Percentiles rank a stretch among this genome's conserved stretches.
These are phyloP conservation scores for Suhomyces bolitotheri DNA, from an alignment of 1,139 yeast genomes.

Conservation along the genomic window DNA sequence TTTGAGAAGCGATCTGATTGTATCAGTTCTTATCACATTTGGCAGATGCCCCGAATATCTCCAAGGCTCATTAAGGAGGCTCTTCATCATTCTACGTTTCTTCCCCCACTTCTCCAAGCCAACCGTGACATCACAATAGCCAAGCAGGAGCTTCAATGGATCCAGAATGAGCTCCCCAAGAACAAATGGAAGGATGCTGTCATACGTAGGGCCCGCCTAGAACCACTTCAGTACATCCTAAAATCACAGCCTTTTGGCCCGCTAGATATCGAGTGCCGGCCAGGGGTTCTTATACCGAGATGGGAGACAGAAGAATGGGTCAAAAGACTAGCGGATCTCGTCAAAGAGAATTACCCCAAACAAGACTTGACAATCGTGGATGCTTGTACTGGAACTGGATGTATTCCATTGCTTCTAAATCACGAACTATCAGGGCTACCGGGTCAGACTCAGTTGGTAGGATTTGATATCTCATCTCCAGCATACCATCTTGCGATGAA, in stretches of 20 bases:
- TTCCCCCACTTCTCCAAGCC: conserved; percentile 38
- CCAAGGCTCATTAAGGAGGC: conserved; percentile 33
- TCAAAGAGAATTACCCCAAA: not conserved
- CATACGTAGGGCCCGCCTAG: conserved; percentile 41
- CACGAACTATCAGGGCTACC: conserved; percentile 26
- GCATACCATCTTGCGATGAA: conserved; percentile 54
- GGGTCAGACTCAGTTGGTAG: conserved; percentile 33
- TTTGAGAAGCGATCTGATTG: no score
- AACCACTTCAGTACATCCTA: conserved; percentile 80
- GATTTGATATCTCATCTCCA: conserved; percentile 57
- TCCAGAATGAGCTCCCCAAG: conserved; percentile 39
- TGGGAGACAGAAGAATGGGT: conserved; percentile 98
- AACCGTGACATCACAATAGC: conserved; percentile 33
- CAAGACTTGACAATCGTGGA: conserved; percentile 13
- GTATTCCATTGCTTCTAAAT: conserved; percentile 62
- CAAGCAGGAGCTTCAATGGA: conserved; percentile 41
- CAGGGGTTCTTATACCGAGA: conserved; percentile 81
- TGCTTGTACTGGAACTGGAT: conserved; percentile 89
- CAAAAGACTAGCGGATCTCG: conserved; percentile 29
- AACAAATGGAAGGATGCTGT: conserved; percentile 39
- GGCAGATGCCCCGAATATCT: conserved; percentile 37
- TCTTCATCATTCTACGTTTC: conserved; percentile 23
- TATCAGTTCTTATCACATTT: no score
- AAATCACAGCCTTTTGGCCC: conserved; percentile 86
- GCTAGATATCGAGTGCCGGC: conserved; percentile 57